Base-by-base conservation (phyloP, 768 basidiomycete species). In the Dentipellis fragilis region DNA sequence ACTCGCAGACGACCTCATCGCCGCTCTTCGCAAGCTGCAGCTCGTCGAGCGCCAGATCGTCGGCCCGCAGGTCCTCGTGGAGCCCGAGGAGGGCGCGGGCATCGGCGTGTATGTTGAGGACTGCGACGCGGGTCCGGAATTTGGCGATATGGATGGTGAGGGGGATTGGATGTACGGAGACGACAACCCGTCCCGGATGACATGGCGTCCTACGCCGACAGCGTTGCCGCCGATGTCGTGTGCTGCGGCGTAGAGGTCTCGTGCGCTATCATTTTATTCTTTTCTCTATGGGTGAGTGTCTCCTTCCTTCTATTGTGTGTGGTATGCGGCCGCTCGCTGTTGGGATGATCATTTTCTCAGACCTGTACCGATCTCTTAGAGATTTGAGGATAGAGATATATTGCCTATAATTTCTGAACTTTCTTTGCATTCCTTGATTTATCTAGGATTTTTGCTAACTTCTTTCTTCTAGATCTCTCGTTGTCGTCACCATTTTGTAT, bases 1-100 rank as follows among this genome's bases (percentile, higher is more conserved):
- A 4, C 79, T 96, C 22, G 95, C 95, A 0, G 83, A 88, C 21
- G 95, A 98, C 66, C 79, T 98, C 59, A 87, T 92, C 23, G 65
- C 74, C 10, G 95, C 95, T 14, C 72, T 97, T 54, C 78, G 75
- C 61, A 80, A 77, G 61, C 76, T 98, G 2, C 80, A 89, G 64
- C 61, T 82, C 3, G 63, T 57, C 62, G 73, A 68, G 37, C 37
- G 70, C 70, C 22, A 59, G 72, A 50, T 58, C 55, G 50, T 59
- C 1, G 66, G 67, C n/a, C 64, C 65, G 17, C 85, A 84, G 68
- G 75, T 87, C 29, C 69, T 90, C 12, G 66, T 90, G 9, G 80
- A 87, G 49, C 84, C 87, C 0, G 72, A 78, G 42, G 86, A 89
- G 2, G 83, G 79, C 22, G 74, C 79, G 9, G 88, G 88, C 1